Evolutionary conservation across 257 asterid species (phyloP), one percentile per base, ranked within the genome.

Genomic region (Przewalskia tangutica): DNA sequence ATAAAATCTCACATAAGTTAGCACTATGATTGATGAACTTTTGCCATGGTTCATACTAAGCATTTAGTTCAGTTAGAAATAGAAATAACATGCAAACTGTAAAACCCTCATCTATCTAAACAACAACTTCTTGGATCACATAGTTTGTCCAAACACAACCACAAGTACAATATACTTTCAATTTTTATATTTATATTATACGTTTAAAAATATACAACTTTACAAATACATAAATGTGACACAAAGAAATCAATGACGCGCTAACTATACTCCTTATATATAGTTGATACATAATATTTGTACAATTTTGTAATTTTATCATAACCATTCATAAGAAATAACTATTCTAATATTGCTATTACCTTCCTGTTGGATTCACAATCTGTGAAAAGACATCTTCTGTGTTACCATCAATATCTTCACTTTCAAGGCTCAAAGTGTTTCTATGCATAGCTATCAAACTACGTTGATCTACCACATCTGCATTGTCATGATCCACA

Each of bases 371-470:
- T 5, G 94, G 96, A 75, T 87, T 90, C 54, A 88, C 90, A 77
- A 93, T 84, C 81, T 91, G 92, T 3, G 97, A 93, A 85, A 94
- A 94, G 55, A 89, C 80, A 11, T 90, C 93, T 27, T 89, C 85
- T 0, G 84, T 70, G 7, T 83, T 80, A 40, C 86, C 91, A 17
- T 77, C 64, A 8, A 23, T 84, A 1, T 77, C 76, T 0, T 93
- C 97, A 5, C 91, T 94, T 67, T 85, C 94, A 13, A 93, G 94
- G 82, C 92, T 90, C 68, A 92, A 76, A 7, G 87, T 92, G 78
- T 85, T 93, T 56, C 94, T 82, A 59, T 92, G 97, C 97, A 89
- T 93, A 7, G 98, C 98, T 56, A 93, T 81, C 50, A 92, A 77
- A 81, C 90, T 89, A 44, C 85, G 81, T 2, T 89, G 94, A 55